Evolutionary conservation across 495 filamentous ascomycete species (phyloP), one percentile per base, ranked within the genome.

Genomic region (Penicillium arizonense): DNA sequence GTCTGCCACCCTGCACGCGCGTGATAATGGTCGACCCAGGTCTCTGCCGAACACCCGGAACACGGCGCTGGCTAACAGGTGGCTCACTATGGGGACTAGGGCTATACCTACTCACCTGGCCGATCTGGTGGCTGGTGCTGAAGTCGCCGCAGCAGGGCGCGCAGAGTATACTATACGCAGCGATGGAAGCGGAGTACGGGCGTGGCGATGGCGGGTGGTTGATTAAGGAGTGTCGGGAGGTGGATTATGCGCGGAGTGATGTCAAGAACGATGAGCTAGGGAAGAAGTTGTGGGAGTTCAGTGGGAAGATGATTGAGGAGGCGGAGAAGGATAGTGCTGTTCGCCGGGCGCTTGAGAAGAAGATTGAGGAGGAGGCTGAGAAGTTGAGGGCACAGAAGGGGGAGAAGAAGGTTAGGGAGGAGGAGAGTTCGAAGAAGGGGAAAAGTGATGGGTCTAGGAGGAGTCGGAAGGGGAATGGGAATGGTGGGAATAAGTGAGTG

Each of bases 1-100:
- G 86, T 50, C 71, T 87, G 33, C 90, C 90, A 3, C 84, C 84
- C 65, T 94, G 91, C 65, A 78, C 90, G 5, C 78, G 88, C 20
- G 88, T 96, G 11, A 68, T 96, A 26, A 70, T 95, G 50, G 89
- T 90, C 11, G 91, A 99, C 65, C 94, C 94, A 0, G 93, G 92
- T 18, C 84, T 83, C 51, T 78, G 81, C 9, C 82, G 94, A 36
- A 97, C 94, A 4, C 90, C 91, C 0, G 94, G 94, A 1, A 95
- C 83, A 70, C 79, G 89, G 33, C 79, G 91, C 44, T 97, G 88
- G 86, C 70, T 97, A 28, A 91, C 87, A 0, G 77, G 89, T 30
- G 94, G 95, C 1, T 87, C 85, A 8, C 69, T 99, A 0, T 89
- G 82, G 82, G 95, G 95, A 0, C 72, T 99, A 12, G 52, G 83